These are phyloP conservation scores for Tulasnella sp. DNA, from an alignment of 768 basidiomycete species.

Conservation along the genomic window DNA sequence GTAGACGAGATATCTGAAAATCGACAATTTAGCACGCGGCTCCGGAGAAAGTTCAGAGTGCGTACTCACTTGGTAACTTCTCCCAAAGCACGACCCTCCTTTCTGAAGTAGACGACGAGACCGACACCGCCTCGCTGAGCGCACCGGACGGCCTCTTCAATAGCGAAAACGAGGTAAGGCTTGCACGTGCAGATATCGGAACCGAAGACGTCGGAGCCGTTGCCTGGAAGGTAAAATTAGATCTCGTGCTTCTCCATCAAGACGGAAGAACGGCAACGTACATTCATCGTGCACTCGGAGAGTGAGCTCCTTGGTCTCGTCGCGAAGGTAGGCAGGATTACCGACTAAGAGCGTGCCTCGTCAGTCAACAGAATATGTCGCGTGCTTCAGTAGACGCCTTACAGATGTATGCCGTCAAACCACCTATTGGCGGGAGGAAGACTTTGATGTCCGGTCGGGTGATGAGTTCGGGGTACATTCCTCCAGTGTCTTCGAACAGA, in stretches of 20 bases:
- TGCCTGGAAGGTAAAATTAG: slow-evolving; percentile 47
- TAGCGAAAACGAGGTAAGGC: slow-evolving; percentile 87
- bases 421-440: slow-evolving; percentile 93
- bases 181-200: slow-evolving; percentile 67
- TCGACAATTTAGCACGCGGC: slow-evolving; percentile 4
- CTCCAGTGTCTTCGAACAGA: slow-evolving; percentile 93
- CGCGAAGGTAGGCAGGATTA: slow-evolving; percentile 70
- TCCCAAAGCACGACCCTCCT: slow-evolving; percentile 88
- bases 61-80: slow-evolving; percentile 79
- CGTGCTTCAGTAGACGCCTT: slow-evolving; percentile 33
- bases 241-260: not conserved
- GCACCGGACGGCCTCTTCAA: slow-evolving; percentile 85
- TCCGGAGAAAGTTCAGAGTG: slow-evolving; percentile 25
- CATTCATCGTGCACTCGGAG: slow-evolving; percentile 94
- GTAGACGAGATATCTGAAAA: slow-evolving; percentile 79
- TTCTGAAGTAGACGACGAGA: slow-evolving; percentile 89
- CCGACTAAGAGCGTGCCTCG: slow-evolving; percentile 54
- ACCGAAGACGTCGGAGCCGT: slow-evolving; percentile 94
- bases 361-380: not conserved
- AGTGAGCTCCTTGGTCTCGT: slow-evolving; percentile 75
- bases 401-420: slow-evolving; percentile 90
- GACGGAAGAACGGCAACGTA: slow-evolving; percentile 36
- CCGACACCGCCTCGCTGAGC: slow-evolving; percentile 87
- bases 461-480: slow-evolving; percentile 93
- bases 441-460: slow-evolving; percentile 94